Conservation (phyloP, 768 basidiomycete genomes). For the Suillus paluster region DNA sequence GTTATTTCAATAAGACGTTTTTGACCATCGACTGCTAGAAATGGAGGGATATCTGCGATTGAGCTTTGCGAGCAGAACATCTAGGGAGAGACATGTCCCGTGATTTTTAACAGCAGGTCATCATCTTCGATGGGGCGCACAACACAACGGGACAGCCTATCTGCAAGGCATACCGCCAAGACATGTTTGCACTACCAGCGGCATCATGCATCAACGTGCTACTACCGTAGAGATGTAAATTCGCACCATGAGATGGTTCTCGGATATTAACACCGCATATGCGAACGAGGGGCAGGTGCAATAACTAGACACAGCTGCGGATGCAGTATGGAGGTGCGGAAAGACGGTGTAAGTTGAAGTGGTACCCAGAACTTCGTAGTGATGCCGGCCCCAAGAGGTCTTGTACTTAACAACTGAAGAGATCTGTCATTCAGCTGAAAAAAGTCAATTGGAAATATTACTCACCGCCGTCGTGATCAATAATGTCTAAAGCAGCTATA, state of each 20-base stretch:
- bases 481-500: conserved; percentile 74
- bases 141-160: conserved; percentile 53
- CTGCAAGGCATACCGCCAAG: conserved; percentile 66
- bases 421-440: conserved; percentile 5
- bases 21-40: neutral
- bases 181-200: conserved; percentile 77
- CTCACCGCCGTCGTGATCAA: conserved; percentile 72
- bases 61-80: neutral
- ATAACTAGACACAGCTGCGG: conserved; percentile 50
- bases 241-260: conserved; percentile 67
- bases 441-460: neutral
- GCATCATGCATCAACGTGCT: conserved; percentile 10
- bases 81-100: conserved; percentile 14
- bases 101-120: conserved; percentile 46
- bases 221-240: neutral
- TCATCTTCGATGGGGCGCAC: conserved; percentile 51
- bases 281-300: conserved; percentile 80
- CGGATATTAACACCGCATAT: conserved; percentile 61
- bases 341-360: conserved; percentile 64
- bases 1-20: neutral
- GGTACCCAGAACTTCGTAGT: conserved; percentile 73
- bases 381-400: conserved; percentile 57
- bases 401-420: conserved; percentile 61
- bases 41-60: neutral
- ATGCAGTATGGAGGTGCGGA: conserved; percentile 46